Conservation (phyloP, 345 rosid species). For the Euclidium syriacum region DNA sequence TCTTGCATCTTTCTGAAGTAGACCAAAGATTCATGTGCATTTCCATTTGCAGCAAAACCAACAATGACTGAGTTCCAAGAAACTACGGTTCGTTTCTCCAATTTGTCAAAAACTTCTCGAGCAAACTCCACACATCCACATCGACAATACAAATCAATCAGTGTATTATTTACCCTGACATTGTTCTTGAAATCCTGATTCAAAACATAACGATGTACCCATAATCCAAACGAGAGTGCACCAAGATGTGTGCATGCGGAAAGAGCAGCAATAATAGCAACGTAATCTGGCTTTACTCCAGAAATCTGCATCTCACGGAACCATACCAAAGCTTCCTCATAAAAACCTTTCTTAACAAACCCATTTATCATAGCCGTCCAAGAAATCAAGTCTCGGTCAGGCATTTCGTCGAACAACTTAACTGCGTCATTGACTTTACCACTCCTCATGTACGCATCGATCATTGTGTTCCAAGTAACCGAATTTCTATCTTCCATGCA, state of each 20-base stretch:
- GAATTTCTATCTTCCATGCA: constrained; percentile 43
- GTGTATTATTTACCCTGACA: constrained; percentile 47
- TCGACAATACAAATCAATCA: constrained; percentile 71
- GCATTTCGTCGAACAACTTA: constrained; percentile 56
- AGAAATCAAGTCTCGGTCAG: constrained; percentile 47
- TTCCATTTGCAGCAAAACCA: constrained; percentile 60
- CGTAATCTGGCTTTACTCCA: constrained; percentile 52
- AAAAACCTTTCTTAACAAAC: constrained; percentile 43
- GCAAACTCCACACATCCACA: constrained; percentile 73
- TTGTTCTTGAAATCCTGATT: constrained; percentile 41
- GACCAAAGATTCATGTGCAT: constrained; percentile 49
- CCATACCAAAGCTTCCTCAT: constrained; percentile 50
- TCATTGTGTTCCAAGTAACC: constrained; percentile 72
- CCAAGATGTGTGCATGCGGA: constrained; percentile 59
- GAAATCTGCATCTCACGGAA: constrained; percentile 63
- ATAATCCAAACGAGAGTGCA: constrained; percentile 48
- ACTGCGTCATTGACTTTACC: constrained; percentile 41
- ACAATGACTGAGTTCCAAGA: constrained; percentile 77
- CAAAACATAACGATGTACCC: constrained; percentile 49
- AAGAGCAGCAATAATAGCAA: constrained; percentile 52
- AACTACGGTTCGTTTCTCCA: constrained; percentile 54
- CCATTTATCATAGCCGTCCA: constrained; percentile 84
- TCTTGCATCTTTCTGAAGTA: constrained; percentile 49
- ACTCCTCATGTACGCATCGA: constrained; percentile 53
- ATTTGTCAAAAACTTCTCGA: constrained; percentile 45